Evolutionary conservation across 495 filamentous ascomycete species (phyloP).

Genomic region (Penicillium longicatenatum): DNA sequence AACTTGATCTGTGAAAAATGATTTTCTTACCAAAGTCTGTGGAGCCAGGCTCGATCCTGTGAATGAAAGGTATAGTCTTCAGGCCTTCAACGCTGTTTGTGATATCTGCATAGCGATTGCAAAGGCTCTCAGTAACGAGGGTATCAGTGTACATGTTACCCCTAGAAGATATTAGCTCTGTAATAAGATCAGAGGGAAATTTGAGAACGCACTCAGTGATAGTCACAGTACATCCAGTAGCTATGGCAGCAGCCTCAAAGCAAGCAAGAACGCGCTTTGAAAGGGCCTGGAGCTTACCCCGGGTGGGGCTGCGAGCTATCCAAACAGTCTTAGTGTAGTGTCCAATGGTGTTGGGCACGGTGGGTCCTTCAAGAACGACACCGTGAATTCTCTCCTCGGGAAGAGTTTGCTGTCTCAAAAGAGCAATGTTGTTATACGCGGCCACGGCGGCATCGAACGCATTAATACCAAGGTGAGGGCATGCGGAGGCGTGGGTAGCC

Average conservation of each 20-base stretch:
- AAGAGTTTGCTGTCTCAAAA: conserved; percentile 60
- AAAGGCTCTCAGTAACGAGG: not conserved
- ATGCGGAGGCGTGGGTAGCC: conserved; percentile 48
- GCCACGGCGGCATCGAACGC: conserved; percentile 58
- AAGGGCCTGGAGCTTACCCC: not conserved
- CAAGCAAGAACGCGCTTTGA: not conserved
- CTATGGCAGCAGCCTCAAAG: not conserved
- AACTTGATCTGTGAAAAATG: not conserved
- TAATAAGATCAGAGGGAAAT: not conserved
- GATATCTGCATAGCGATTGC: not conserved
- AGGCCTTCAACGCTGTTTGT: not conserved
- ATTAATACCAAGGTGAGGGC: conserved; percentile 60
- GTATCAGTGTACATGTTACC: not conserved
- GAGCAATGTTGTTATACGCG: conserved; percentile 54
- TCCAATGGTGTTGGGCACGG: conserved; percentile 3
- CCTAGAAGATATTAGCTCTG: not conserved
- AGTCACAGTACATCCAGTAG: not conserved
- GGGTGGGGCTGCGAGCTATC: not conserved
- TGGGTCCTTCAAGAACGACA: conserved; percentile 3
- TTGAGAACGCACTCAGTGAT: not conserved
- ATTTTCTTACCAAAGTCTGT: not conserved
- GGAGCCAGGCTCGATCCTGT: not conserved
- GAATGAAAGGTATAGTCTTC: not conserved
- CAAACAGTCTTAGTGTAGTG: not conserved
- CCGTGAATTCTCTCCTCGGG: conserved; percentile 49